A percentile compares a stretch with the other conserved stretches of the same genome.
Conservation (phyloP, 441 rosid genomes). For the Brassica hybrid region DNA sequence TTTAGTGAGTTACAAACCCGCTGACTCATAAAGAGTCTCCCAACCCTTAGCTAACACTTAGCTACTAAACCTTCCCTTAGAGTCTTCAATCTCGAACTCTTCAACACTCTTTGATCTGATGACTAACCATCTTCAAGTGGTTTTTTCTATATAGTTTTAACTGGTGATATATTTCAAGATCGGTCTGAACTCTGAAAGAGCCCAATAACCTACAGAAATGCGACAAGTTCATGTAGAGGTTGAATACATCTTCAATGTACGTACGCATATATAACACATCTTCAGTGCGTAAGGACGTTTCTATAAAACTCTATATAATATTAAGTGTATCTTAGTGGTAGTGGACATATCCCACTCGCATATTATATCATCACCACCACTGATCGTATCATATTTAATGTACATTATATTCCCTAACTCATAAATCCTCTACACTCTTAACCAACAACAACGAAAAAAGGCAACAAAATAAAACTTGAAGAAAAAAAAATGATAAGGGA, state of each 20-base stretch:
- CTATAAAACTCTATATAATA: conserved; percentile 30
- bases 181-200: neutral
- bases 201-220: neutral
- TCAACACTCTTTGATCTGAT: no score
- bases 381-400: conserved; percentile 31
- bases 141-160: neutral
- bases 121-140: no score
- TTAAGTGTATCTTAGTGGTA: conserved; percentile 51
- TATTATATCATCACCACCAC: conserved; percentile 67
- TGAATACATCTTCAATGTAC: conserved; percentile 33
- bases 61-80: no score
- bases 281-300: conserved; percentile 29
- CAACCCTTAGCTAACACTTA: no score
- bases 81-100: no score
- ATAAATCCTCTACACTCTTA: conserved; percentile 33
- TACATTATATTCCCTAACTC: conserved; percentile 44
- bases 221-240: conserved; percentile 32
- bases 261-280: conserved; percentile 37
- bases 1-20: no score
- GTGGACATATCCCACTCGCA: conserved; percentile 69
- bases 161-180: neutral
- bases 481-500: conserved; percentile 52
- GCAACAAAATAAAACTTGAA: neutral
- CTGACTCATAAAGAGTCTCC: no score
- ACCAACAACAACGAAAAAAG: neutral